These are phyloP conservation scores for Ajuga chamaepitys DNA, from an alignment of 257 asterid species.

Conservation along the genomic window DNA sequence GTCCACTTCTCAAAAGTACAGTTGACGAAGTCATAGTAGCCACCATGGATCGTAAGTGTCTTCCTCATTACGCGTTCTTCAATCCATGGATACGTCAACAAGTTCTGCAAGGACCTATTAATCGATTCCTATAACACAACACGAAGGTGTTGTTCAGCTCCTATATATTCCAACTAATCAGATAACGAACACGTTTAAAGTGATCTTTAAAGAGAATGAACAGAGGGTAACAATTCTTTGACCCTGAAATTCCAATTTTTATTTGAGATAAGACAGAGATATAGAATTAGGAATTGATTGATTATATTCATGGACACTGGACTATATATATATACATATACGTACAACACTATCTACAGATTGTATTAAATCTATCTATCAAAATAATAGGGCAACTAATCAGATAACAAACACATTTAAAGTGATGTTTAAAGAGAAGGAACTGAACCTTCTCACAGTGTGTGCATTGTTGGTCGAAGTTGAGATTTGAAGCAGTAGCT, in stretches of 20 bases:
- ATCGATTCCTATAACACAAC: conserved; percentile 60
- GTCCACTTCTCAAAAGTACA: conserved; percentile 95
- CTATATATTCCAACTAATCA: too few relatives aligned
- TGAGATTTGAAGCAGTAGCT: conserved; percentile 67
- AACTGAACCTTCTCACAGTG: conserved; percentile 90
- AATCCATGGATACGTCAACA: conserved; percentile 84
- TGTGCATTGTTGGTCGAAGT: conserved; percentile 83
- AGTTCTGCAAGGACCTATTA: conserved; percentile 68
- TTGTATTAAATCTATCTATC: too few relatives aligned
- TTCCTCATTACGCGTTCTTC: conserved; percentile 61
- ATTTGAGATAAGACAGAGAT: too few relatives aligned
- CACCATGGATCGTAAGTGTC: conserved; percentile 70
- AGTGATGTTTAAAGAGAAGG: not conserved
- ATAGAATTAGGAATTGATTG: too few relatives aligned
- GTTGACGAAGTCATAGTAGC: conserved; percentile 81
- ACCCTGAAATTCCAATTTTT: too few relatives aligned
- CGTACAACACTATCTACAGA: too few relatives aligned
- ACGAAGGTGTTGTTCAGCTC: not conserved
- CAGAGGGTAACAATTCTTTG: too few relatives aligned
- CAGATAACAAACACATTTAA: too few relatives aligned
- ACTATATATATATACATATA: too few relatives aligned
- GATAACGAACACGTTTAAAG: too few relatives aligned
- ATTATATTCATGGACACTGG: too few relatives aligned
- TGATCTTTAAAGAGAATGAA: not conserved
- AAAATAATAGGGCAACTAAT: too few relatives aligned